These are phyloP conservation scores for Amphirosellinia nigrospora DNA, from an alignment of 495 filamentous ascomycete species.

Conservation along the genomic window DNA sequence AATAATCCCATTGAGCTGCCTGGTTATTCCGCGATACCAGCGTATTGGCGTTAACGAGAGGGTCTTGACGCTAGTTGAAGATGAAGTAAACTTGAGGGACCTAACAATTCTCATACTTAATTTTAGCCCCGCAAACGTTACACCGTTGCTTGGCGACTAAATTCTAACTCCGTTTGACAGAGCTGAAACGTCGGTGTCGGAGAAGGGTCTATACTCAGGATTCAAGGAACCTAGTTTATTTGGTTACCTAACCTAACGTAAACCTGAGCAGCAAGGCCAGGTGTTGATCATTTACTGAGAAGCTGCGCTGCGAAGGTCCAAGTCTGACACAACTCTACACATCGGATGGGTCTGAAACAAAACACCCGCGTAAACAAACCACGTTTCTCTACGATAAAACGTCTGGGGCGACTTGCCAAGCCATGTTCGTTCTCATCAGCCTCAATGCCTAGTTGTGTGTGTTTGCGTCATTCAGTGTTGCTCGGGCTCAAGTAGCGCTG, in stretches of 20 bases:
- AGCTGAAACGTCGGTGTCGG: conserved; percentile 14
- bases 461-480: not conserved
- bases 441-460: not conserved
- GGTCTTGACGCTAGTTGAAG: too few species aligned
- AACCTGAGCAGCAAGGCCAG: too few species aligned
- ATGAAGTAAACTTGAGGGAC: not conserved
- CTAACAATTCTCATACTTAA: not conserved
- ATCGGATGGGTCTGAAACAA: conserved; percentile 2
- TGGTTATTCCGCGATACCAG: not conserved
- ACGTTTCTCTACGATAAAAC: not conserved
- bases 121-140: not conserved
- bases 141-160: not conserved
- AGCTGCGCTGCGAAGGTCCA: not conserved
- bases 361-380: not conserved
- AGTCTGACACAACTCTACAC: not conserved
- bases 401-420: not conserved
- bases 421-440: not conserved
- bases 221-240: not conserved
- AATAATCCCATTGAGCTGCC: not conserved
- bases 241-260: not conserved
- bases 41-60: too few species aligned
- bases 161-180: conserved; percentile 3
- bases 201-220: conserved; percentile 5
- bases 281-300: not conserved
- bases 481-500: not conserved